These are phyloP conservation scores for Quercus glauca DNA, from an alignment of 306 rosid species.

Conservation along the genomic window DNA sequence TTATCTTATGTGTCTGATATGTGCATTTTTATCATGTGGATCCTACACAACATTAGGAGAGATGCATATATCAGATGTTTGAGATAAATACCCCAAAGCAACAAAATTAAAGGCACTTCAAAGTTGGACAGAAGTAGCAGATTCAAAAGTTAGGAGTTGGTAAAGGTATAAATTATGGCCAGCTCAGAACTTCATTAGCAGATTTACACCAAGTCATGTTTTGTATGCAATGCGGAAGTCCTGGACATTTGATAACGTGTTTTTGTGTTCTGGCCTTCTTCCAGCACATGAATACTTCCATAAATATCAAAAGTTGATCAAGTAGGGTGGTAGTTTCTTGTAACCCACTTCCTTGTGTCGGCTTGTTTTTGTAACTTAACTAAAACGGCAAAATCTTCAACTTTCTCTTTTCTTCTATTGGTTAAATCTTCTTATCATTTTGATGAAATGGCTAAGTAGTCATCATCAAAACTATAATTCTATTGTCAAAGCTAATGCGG, in stretches of 20 bases:
- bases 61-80: too few species aligned
- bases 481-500: background rate
- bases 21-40: too few species aligned
- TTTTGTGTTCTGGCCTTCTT: background rate
- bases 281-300: background rate
- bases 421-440: background rate
- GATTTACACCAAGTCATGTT: background rate
- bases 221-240: background rate
- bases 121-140: background rate
- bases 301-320: too few species aligned
- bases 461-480: background rate
- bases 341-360: background rate
- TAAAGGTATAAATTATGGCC: background rate
- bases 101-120: background rate
- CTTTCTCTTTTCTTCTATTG: background rate
- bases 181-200: background rate
- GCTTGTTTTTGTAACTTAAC: background rate
- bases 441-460: background rate
- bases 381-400: background rate
- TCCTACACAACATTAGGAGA: too few species aligned
- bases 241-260: background rate
- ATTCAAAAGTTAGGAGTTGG: background rate
- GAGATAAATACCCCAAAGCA: background rate
- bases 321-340: too few species aligned
- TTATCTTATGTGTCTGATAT: too few species aligned